A percentile compares a stretch with the other conserved stretches of the same genome.
Evolutionary conservation across 1,284 basidiomycete genomes (phyloP).

Genomic region (Phylloboletellus chloephorus): DNA sequence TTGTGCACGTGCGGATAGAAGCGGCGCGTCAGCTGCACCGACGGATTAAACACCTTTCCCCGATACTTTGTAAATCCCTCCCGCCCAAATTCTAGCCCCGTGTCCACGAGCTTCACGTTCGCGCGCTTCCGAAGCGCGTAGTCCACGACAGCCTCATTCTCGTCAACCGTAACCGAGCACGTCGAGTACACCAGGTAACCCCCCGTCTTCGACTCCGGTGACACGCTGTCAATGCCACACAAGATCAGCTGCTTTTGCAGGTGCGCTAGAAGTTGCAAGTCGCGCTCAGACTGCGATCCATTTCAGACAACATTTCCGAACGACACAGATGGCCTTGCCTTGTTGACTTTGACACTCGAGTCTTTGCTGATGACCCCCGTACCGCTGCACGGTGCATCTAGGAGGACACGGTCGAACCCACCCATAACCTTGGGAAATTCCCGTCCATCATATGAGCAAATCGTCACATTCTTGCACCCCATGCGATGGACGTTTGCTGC

Average conservation of each 20-base stretch:
- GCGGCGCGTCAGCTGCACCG: slow-evolving; percentile 77
- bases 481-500: slow-evolving; percentile 96
- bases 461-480: slow-evolving; percentile 97
- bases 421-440: slow-evolving; percentile 99
- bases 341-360: slow-evolving; percentile 96
- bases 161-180: slow-evolving; percentile 96
- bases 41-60: slow-evolving; percentile 84
- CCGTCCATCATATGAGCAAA: slow-evolving; percentile 96
- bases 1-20: slow-evolving; percentile 91
- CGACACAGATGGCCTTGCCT: slow-evolving; percentile 48
- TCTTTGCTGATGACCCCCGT: slow-evolving; percentile 99
- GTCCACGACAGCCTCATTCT: slow-evolving; percentile 97
- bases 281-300: slow-evolving; percentile 73
- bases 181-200: slow-evolving; percentile 98
- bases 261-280: slow-evolving; percentile 92
- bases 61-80: slow-evolving; percentile 89
- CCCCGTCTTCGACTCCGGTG: slow-evolving; percentile 84
- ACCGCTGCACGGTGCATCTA: slow-evolving; percentile 97
- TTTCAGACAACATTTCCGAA: slow-evolving; percentile 1
- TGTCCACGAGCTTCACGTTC: slow-evolving; percentile 92
- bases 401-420: slow-evolving; percentile 92
- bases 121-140: slow-evolving; percentile 97
- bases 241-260: slow-evolving; percentile 98
- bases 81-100: slow-evolving; percentile 89
- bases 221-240: slow-evolving; percentile 96